phyloP scores from a whole-genome alignment of 345 rosid species.

The Lepidium africanum region DNA sequence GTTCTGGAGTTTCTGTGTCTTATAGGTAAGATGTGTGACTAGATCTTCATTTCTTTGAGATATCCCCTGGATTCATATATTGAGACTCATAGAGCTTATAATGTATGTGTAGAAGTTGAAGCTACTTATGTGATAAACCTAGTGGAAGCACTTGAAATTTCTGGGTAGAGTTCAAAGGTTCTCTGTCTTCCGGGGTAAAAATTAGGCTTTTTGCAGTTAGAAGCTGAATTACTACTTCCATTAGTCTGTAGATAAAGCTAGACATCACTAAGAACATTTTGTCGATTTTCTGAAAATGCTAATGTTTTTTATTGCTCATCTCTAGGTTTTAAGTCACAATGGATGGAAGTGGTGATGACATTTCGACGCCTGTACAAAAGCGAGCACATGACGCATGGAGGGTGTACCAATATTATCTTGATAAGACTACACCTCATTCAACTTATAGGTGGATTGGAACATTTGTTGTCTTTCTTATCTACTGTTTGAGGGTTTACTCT shows the following conservation, averaged over 20 bases:
- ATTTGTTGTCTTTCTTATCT: constrained; percentile 39
- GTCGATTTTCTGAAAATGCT: background rate
- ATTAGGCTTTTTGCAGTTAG: background rate
- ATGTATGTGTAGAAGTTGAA: background rate
- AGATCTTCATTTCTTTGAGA: background rate
- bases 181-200: background rate
- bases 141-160: background rate
- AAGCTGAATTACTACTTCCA: background rate
- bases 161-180: background rate
- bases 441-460: constrained; percentile 86
- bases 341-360: constrained; percentile 73
- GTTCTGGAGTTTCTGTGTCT: background rate
- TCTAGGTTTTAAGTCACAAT: constrained; percentile 39
- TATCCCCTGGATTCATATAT: background rate
- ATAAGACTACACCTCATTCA: constrained; percentile 76
- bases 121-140: background rate
- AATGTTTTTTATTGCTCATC: background rate
- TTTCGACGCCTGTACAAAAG: constrained; percentile 55
- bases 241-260: background rate
- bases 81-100: background rate
- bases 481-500: constrained; percentile 59
- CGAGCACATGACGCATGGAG: constrained; percentile 66
- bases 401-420: constrained; percentile 78
- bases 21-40: background rate
- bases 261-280: background rate